Conservation (phyloP, 2,329 filamentous ascomycete genomes). For the Chrysosporium queenslandicum region DNA sequence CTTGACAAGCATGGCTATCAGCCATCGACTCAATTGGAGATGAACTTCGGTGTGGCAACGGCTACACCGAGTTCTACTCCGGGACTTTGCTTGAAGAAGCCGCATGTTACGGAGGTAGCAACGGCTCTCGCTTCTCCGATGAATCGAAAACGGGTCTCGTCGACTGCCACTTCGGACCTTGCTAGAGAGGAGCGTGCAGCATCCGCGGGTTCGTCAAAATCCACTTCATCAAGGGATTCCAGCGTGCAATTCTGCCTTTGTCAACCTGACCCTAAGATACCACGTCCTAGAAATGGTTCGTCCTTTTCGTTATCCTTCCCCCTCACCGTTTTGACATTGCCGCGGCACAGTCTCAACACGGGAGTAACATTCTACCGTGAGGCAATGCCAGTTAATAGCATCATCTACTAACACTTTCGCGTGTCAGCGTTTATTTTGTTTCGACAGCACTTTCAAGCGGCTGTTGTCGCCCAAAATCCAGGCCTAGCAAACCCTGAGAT, state of each 20-base stretch:
- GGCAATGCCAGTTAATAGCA: background rate
- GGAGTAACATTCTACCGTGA: background rate
- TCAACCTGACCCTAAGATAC: conserved; percentile 61
- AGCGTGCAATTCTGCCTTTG: conserved; percentile 54
- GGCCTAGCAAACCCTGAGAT: conserved; percentile 90
- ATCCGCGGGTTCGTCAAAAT: conserved; percentile 30
- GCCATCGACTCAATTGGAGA: background rate
- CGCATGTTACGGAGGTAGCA: background rate
- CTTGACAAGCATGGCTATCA: background rate
- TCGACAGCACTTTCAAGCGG: conserved; percentile 80
- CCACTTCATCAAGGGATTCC: conserved; percentile 32
- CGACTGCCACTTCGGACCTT: conserved; percentile 6
- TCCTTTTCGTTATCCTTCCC: conserved; percentile 16
- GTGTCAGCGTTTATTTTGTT: conserved; percentile 87
- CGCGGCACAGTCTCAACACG: background rate
- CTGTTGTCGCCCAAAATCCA: conserved; percentile 72
- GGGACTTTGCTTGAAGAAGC: background rate
- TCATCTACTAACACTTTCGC: conserved; percentile 20
- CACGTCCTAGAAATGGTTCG: conserved; percentile 60
- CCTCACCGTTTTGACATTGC: background rate
- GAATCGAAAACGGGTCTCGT: conserved; percentile 9
- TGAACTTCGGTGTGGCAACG: background rate
- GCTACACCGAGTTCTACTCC: background rate
- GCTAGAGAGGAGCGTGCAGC: conserved; percentile 18
- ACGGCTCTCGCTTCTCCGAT: conserved; percentile 7